phyloP scores from a whole-genome alignment of 2,329 filamentous ascomycete species.

The Hypoxylon sp. region DNA sequence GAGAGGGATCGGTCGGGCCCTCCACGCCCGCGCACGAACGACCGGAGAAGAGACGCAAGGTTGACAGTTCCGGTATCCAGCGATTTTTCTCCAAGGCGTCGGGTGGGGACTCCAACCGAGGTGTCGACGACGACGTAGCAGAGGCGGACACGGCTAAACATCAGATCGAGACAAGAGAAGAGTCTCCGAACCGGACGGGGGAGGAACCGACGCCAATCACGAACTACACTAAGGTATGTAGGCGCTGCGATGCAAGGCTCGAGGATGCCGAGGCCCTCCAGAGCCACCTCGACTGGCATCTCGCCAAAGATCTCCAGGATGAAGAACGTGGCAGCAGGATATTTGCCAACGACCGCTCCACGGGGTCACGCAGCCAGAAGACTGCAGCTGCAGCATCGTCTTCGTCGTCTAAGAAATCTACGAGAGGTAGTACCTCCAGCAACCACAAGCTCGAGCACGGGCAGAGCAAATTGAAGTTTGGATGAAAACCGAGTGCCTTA shows the following conservation, averaged over 20 bases:
- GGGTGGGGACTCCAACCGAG: conserved; percentile 41
- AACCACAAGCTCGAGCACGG: conserved; percentile 61
- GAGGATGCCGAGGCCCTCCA: conserved; percentile 64
- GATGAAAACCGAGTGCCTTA: conserved; percentile 51
- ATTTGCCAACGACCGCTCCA: conserved; percentile 52
- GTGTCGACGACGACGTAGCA: conserved; percentile 33
- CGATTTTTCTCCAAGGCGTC: conserved; percentile 63
- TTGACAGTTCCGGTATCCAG: conserved; percentile 61
- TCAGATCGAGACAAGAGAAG: conserved; percentile 34
- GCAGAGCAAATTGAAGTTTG: conserved; percentile 68
- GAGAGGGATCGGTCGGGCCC: conserved; percentile 39
- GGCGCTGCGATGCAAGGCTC: conserved; percentile 70
- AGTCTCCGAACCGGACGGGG: conserved; percentile 37
- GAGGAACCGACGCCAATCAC: conserved; percentile 48
- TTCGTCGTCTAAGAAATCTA: conserved; percentile 51
- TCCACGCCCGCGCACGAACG: conserved; percentile 45
- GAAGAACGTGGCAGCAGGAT: conserved; percentile 60
- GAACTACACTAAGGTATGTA: conserved; percentile 58
- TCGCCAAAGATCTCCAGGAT: conserved; percentile 84
- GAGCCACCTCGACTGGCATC: conserved; percentile 93
- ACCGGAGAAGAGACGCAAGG: conserved; percentile 54
- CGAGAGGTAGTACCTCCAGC: conserved; percentile 39
- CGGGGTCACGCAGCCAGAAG: conserved; percentile 47
- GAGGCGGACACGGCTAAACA: conserved; percentile 29
- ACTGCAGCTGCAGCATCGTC: conserved; percentile 48